Evolutionary conservation across 2,329 filamentous ascomycete species (phyloP), one percentile per base, ranked within the genome.

Genomic region (Canariomyces notabilis): DNA sequence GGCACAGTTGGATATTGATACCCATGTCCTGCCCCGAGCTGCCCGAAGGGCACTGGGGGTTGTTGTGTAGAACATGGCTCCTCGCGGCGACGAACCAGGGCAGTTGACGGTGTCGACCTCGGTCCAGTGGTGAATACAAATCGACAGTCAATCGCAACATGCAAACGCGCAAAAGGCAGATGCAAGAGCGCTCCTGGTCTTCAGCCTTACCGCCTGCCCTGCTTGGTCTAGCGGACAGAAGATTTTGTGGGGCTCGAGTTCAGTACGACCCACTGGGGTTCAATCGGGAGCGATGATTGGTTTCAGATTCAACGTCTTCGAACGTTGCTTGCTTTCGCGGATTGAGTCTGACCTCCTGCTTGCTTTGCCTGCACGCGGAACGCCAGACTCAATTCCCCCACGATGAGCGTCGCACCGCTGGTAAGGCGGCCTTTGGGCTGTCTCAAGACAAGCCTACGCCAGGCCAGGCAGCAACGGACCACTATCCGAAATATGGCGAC

Each of bases 341-440:
- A 15, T 32, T 33, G 18, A 29, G 19, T 16, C 29, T n/a, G 37
- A 37, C 23, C 31, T 15, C 33, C 35, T 23, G 19, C 18, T 20
- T 38, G 38, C 40, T 18, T 18, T 36, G 11, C 37, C n/a, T 34
- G 26, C 26, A 21, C 12, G 5, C 26, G 9, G 7, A 26, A 42
- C 39, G 23, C 40, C 44, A 42, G 32, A 16, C 32, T 8, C 37
- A 20, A 15, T 14, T 11, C 41, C 12, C 16, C 12, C 59, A 68
- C 60, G 54, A 79, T 75, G 73, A 89, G 87, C 75, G 74, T 77
- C 56, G 72, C 78, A 55, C 67, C 76, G 50, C 61, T 75, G 61
- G 52, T 46, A 36, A 68, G 78, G 68, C 81, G 85, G 77, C 84
- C 85, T 52, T 67, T 87, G 61, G 79, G 80, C 73, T 83, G 80